These are phyloP conservation scores for Fagus crenata DNA, from an alignment of 306 rosid species.

Conservation along the genomic window DNA sequence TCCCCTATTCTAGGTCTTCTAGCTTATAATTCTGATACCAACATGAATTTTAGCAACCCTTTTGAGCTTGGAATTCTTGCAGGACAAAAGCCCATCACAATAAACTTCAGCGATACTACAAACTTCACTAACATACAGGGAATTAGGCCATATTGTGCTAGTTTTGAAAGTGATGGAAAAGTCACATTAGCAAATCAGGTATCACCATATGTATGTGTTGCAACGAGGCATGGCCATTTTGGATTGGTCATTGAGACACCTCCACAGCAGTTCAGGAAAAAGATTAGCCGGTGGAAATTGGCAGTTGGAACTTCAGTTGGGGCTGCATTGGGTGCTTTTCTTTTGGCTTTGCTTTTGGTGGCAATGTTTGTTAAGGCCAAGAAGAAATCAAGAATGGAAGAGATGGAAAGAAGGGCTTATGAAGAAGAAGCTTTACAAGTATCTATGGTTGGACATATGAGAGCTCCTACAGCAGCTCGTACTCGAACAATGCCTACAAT, in stretches of 20 bases:
- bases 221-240: conserved; percentile 80
- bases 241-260: conserved; percentile 66
- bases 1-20: conserved; percentile 79
- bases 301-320: conserved; percentile 83
- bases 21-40: conserved; percentile 76
- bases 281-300: conserved; percentile 72
- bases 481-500: conserved; percentile 64
- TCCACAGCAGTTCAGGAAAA: conserved; percentile 45
- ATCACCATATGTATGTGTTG: conserved; percentile 56
- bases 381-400: conserved; percentile 82
- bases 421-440: conserved; percentile 97
- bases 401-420: conserved; percentile 84
- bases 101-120: conserved; percentile 62
- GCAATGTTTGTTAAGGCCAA: conserved; percentile 93
- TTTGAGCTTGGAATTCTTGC: conserved; percentile 76
- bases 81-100: conserved; percentile 58
- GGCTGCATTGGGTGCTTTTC: conserved; percentile 77
- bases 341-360: conserved; percentile 73
- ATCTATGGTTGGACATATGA: conserved; percentile 94
- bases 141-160: conserved; percentile 61
- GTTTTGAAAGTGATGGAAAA: conserved; percentile 76
- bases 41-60: conserved; percentile 56
- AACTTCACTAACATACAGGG: conserved; percentile 34
- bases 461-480: conserved; percentile 77
- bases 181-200: conserved; percentile 58